Percentiles rank a stretch among this genome's conserved stretches.
These are phyloP conservation scores for Penicillium psychrofluorescens DNA, from an alignment of 495 filamentous ascomycete genomes.

Conservation along the genomic window DNA sequence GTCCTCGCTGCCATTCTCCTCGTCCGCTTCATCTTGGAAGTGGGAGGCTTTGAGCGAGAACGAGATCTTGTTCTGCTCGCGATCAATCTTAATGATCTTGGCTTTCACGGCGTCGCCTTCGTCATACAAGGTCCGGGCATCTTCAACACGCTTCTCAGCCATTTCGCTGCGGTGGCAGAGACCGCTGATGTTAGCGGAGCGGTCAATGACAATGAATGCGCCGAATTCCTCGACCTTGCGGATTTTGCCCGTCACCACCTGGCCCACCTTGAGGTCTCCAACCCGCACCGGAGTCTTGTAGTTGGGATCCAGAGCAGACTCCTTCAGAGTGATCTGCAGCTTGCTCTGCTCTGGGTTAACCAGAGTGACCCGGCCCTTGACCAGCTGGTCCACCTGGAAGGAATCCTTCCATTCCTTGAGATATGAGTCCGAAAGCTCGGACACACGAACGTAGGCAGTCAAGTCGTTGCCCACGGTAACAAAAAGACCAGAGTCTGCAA, in stretches of 20 bases:
- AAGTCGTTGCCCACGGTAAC: conserved; percentile 70
- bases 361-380: conserved; percentile 73
- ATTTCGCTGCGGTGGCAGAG: conserved; percentile 88
- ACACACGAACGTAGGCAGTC: conserved; percentile 74
- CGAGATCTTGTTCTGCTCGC: conserved; percentile 63
- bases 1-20: conserved; percentile 44
- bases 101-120: conserved; percentile 90
- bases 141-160: conserved; percentile 68
- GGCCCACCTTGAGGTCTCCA: conserved; percentile 66
- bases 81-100: conserved; percentile 71
- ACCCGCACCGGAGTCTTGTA: conserved; percentile 64
- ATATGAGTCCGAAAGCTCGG: conserved; percentile 82
- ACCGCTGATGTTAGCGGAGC: conserved; percentile 77
- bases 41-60: conserved; percentile 92
- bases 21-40: conserved; percentile 56
- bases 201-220: conserved; percentile 85
- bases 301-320: conserved; percentile 71
- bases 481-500: conserved; percentile 81
- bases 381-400: conserved; percentile 79
- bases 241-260: conserved; percentile 79
- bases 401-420: conserved; percentile 94
- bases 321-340: conserved; percentile 79
- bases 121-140: conserved; percentile 76
- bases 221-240: conserved; percentile 92
- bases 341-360: conserved; percentile 58